These are phyloP conservation scores for Microcos paniculata DNA, from an alignment of 345 rosid species.

Conservation along the genomic window DNA sequence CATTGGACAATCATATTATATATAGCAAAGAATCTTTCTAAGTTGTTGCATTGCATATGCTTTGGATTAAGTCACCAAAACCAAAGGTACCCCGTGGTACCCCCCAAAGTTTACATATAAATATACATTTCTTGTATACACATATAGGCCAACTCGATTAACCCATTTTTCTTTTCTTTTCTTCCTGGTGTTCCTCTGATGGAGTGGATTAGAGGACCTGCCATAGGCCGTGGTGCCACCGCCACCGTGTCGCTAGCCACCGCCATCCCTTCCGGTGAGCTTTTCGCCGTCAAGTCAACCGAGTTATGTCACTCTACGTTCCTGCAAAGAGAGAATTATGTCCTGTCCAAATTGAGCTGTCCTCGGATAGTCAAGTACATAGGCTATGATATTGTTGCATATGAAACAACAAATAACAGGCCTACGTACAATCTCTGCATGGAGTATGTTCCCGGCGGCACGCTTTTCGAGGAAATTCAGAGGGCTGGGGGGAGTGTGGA, in stretches of 20 bases:
- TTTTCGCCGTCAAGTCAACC: slow-evolving; percentile 67
- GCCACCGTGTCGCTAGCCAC: slow-evolving; percentile 77
- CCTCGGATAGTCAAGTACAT: slow-evolving; percentile 65
- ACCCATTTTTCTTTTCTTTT: not conserved
- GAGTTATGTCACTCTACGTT: slow-evolving; percentile 49
- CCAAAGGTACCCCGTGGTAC: not conserved
- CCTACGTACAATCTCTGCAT: slow-evolving; percentile 54
- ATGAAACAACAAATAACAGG: slow-evolving; percentile 24
- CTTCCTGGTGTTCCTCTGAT: slow-evolving; percentile 31
- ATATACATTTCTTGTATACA: slow-evolving; percentile 7
- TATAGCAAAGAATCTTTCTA: slow-evolving; percentile 15
- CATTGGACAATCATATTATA: not conserved
- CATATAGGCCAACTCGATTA: not conserved
- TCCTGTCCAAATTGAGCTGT: slow-evolving; percentile 57
- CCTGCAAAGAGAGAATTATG: slow-evolving; percentile 50
- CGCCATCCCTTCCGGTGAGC: slow-evolving; percentile 39
- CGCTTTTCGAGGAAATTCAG: slow-evolving; percentile 56
- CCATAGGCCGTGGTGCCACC: slow-evolving; percentile 82
- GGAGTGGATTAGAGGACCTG: slow-evolving; percentile 78
- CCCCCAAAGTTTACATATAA: not conserved
- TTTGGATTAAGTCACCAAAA: slow-evolving; percentile 30
- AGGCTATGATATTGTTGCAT: slow-evolving; percentile 40
- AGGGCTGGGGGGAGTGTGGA: slow-evolving; percentile 53
- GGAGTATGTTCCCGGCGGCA: slow-evolving; percentile 74
- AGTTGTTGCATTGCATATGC: slow-evolving; percentile 12